phyloP scores from a whole-genome alignment of 2,329 filamentous ascomycete genomes.

The Endoconidiophora polonica region DNA sequence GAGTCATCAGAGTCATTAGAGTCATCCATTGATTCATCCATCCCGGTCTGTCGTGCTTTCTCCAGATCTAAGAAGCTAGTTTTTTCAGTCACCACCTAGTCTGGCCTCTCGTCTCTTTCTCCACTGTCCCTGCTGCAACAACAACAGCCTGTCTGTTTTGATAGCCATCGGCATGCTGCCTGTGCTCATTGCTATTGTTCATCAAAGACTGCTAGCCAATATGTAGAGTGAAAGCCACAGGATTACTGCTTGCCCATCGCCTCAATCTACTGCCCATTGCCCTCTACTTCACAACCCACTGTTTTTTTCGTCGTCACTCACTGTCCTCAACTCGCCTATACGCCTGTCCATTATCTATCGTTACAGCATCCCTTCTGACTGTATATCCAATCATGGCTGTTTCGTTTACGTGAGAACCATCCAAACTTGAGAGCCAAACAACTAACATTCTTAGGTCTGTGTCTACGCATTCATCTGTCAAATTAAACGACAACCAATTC shows the following conservation, averaged over 20 bases:
- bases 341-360: not conserved
- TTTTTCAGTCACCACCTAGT: too few species aligned
- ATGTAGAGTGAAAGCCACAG: too few species aligned
- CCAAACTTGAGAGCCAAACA: too few species aligned
- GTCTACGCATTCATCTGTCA: not conserved
- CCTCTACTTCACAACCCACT: not conserved
- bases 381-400: slow-evolving; percentile 3
- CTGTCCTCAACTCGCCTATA: slow-evolving; percentile 3
- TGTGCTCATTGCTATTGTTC: not conserved
- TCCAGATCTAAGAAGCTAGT: too few species aligned
- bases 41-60: not conserved
- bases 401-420: not conserved
- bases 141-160: too few species aligned
- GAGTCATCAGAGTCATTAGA: not conserved
- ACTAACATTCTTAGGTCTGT: too few species aligned
- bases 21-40: not conserved
- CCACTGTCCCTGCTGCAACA: too few species aligned
- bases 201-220: too few species aligned
- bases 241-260: too few species aligned
- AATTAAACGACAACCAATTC: not conserved
- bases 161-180: too few species aligned
- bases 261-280: not conserved
- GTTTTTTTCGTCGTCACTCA: not conserved
- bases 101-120: too few species aligned
- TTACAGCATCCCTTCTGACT: slow-evolving; percentile 1